These are phyloP conservation scores for Rhododendron vialii DNA, from an alignment of 148 eudicot genomes.

Conservation along the genomic window DNA sequence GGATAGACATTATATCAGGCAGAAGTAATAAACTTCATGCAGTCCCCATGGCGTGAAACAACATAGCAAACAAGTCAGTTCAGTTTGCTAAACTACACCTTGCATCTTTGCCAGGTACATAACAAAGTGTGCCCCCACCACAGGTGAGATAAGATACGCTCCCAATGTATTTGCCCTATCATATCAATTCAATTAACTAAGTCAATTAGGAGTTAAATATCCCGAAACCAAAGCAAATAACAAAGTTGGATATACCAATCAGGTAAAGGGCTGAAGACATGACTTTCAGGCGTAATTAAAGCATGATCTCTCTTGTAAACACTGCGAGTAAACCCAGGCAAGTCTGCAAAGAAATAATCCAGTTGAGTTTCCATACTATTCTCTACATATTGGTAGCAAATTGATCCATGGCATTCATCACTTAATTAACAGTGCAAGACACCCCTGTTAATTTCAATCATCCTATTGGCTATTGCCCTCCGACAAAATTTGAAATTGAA, in stretches of 20 bases:
- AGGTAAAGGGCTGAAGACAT: conserved; percentile 91
- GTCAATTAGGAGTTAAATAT: background rate
- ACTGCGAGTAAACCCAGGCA: conserved; percentile 97
- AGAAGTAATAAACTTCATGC: background rate
- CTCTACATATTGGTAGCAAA: background rate
- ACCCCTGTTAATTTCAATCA: background rate
- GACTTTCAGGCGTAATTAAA: conserved; percentile 90
- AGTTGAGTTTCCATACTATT: background rate
- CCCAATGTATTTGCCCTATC: conserved; percentile 74
- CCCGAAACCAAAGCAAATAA: background rate
- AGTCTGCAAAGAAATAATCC: conserved; percentile 41
- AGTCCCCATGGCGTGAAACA: background rate
- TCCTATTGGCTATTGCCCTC: background rate
- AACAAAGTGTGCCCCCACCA: conserved; percentile 85
- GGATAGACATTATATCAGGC: background rate
- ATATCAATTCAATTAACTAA: conserved; percentile 12
- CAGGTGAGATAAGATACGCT: conserved; percentile 81
- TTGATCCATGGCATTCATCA: background rate
- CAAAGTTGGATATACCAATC: conserved; percentile 53
- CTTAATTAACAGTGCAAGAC: background rate
- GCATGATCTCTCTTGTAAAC: conserved; percentile 87
- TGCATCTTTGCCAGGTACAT: conserved; percentile 99
- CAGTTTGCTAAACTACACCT: conserved; percentile 39
- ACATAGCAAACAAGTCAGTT: background rate
- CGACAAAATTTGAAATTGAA: background rate